phyloP scores from a whole-genome alignment of 495 filamentous ascomycete species.

The Penicillium cosmopolitanum region DNA sequence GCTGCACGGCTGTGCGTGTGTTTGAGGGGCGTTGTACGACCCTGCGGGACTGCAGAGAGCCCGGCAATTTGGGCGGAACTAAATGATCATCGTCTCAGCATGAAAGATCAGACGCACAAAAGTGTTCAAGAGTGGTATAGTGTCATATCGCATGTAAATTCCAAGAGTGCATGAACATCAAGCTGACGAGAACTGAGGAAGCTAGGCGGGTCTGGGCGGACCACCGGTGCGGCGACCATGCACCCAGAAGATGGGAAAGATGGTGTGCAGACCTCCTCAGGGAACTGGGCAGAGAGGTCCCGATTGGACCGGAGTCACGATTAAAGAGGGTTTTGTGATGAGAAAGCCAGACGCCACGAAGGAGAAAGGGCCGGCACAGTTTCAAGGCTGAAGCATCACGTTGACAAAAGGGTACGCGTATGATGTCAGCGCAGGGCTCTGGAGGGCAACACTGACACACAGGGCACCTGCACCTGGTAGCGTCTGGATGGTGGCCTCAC shows the following conservation, averaged over 20 bases:
- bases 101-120: slow-evolving; percentile 14
- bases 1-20: slow-evolving; percentile 7
- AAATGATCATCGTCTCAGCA: slow-evolving; percentile 20
- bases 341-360: slow-evolving; percentile 4
- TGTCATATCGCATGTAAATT: slow-evolving; percentile 4
- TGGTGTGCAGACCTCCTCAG: neutral
- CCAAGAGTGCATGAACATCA: neutral
- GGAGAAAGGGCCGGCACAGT: neutral
- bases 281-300: neutral
- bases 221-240: neutral
- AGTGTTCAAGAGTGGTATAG: neutral
- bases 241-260: neutral
- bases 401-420: neutral
- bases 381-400: slow-evolving; percentile 8
- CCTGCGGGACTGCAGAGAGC: slow-evolving; percentile 7
- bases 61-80: slow-evolving; percentile 20
- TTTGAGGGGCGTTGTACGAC: slow-evolving; percentile 15
- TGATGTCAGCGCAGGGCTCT: slow-evolving; percentile 4
- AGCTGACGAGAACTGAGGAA: neutral
- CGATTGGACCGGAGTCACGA: neutral
- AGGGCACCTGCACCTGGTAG: neutral
- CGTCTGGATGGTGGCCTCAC: neutral
- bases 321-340: slow-evolving; percentile 4
- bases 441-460: neutral
- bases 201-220: neutral